Evolutionary conservation across 225 moss, liverwort and hornwort species (phyloP).

Genomic region (Marchantia paleacea): DNA sequence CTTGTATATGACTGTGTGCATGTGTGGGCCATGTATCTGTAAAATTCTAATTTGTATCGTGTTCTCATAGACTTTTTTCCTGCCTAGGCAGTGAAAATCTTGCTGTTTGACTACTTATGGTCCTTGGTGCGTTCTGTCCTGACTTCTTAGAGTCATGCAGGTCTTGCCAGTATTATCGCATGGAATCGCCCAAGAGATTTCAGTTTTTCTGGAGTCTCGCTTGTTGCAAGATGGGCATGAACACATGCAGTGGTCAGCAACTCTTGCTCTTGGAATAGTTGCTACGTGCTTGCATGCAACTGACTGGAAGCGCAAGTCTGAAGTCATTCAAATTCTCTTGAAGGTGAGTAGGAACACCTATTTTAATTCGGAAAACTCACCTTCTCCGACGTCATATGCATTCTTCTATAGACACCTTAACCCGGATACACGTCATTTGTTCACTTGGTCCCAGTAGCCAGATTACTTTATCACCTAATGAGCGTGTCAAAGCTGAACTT

Average conservation of each 20-base stretch:
- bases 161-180: constrained; percentile 36
- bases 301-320: constrained; percentile 43
- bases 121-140: background rate
- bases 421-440: too few species aligned
- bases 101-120: background rate
- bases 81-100: background rate
- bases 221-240: constrained; percentile 50
- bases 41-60: background rate
- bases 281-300: constrained; percentile 44
- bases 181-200: constrained; percentile 35
- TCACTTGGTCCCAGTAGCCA: too few species aligned
- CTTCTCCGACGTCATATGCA: too few species aligned
- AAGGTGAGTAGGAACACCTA: constrained; percentile 26
- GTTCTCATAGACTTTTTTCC: background rate
- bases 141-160: constrained; percentile 17
- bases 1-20: background rate
- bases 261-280: constrained; percentile 43
- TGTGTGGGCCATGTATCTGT: background rate
- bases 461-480: too few species aligned
- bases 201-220: constrained; percentile 40
- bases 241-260: constrained; percentile 55
- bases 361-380: too few species aligned
- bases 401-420: too few species aligned
- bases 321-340: constrained; percentile 45
- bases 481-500: too few species aligned